phyloP scores from a whole-genome alignment of 2,329 filamentous ascomycete species.

The Clarireedia homoeocarpa region DNA sequence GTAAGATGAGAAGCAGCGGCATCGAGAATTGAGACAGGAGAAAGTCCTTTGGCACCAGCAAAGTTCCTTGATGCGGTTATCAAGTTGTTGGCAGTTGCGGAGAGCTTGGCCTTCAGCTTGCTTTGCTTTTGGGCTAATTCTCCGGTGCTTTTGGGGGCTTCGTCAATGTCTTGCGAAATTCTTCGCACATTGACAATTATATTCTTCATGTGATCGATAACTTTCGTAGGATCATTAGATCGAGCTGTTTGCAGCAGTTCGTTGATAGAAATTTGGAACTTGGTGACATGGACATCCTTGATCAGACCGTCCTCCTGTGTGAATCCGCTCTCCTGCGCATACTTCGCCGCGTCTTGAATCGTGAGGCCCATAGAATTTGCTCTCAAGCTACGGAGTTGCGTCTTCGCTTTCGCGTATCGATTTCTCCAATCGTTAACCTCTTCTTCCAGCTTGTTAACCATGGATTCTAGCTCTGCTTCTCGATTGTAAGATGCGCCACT shows the following conservation, averaged over 20 bases:
- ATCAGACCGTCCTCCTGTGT: conserved; percentile 67
- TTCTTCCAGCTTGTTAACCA: conserved; percentile 67
- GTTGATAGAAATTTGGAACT: conserved; percentile 90
- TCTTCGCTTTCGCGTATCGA: conserved; percentile 80
- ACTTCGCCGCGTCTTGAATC: conserved; percentile 60
- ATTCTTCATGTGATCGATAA: conserved; percentile 79
- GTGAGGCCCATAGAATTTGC: conserved; percentile 70
- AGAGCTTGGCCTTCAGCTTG: conserved; percentile 74
- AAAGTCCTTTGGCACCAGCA: conserved; percentile 71
- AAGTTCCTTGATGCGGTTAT: conserved; percentile 95
- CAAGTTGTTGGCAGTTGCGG: conserved; percentile 89
- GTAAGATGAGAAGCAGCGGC: conserved; percentile 88
- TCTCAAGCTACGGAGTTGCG: conserved; percentile 74
- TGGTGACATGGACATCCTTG: conserved; percentile 87
- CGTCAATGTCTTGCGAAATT: conserved; percentile 75
- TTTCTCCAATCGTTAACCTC: conserved; percentile 87
- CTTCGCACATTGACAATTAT: conserved; percentile 76
- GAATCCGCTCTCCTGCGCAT: conserved; percentile 59
- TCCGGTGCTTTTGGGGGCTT: conserved; percentile 42
- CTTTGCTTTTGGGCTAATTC: conserved; percentile 49
- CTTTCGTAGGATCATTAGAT: conserved; percentile 60
- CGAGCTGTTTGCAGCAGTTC: conserved; percentile 76
- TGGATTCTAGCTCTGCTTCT: conserved; percentile 69
- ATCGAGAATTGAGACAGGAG: conserved; percentile 87
- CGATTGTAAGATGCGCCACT: conserved; percentile 72